These are phyloP conservation scores for Fomitopsis palustris DNA, from an alignment of 1,284 basidiomycete genomes.

Conservation along the genomic window DNA sequence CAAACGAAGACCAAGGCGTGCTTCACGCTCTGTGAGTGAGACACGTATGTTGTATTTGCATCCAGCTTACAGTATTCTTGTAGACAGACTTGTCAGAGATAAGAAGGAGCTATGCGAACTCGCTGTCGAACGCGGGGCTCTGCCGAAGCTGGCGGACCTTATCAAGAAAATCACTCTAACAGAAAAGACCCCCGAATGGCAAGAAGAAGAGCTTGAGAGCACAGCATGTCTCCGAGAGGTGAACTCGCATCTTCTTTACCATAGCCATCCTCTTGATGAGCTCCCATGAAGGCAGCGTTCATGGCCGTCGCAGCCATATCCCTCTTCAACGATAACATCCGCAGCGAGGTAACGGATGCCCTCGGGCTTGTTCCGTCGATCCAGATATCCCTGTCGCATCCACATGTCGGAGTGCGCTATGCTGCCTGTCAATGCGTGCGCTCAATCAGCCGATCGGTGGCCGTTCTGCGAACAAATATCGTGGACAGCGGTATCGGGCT, in stretches of 20 bases:
- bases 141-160: conserved; percentile 45
- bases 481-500: conserved; percentile 79
- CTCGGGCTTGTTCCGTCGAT: conserved; percentile 51
- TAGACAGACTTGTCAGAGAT: conserved; percentile 73
- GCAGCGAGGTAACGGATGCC: conserved; percentile 60
- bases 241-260: neutral
- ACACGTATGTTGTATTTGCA: neutral
- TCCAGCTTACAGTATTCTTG: neutral
- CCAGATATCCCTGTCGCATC: conserved; percentile 52
- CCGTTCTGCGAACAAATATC: conserved; percentile 77
- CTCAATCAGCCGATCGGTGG: conserved; percentile 75
- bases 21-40: conserved; percentile 62
- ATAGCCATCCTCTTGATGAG: neutral
- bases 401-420: conserved; percentile 73
- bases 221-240: conserved; percentile 64
- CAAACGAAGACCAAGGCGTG: conserved; percentile 57
- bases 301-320: conserved; percentile 68
- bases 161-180: conserved; percentile 51
- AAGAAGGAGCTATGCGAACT: conserved; percentile 61
- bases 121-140: conserved; percentile 60
- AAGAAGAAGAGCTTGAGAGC: conserved; percentile 63
- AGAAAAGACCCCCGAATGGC: conserved; percentile 37
- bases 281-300: conserved; percentile 56
- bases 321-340: conserved; percentile 68
- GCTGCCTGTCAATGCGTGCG: conserved; percentile 83